Conservation (phyloP, 2,329 filamentous ascomycete species). For the Hymenoscyphus albidus region DNA sequence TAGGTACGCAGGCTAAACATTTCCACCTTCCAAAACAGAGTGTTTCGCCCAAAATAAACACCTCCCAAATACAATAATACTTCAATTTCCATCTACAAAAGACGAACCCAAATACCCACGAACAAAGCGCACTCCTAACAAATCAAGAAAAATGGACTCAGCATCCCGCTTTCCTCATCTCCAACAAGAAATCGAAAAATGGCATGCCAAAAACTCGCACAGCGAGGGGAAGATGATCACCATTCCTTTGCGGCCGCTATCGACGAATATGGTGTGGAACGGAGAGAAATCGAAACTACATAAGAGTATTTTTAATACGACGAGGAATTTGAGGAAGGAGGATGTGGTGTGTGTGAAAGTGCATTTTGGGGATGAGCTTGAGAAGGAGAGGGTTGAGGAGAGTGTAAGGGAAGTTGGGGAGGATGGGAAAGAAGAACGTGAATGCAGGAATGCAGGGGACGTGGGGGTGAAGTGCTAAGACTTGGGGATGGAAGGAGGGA, state of each 20-base stretch:
- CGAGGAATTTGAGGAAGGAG: background rate
- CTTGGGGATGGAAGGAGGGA: background rate
- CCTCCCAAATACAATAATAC: background rate
- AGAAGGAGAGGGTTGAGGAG: background rate
- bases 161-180: background rate
- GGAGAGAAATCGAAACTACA: background rate
- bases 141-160: background rate
- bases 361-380: background rate
- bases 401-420: background rate
- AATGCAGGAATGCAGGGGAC: background rate
- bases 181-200: slow-evolving; percentile 2
- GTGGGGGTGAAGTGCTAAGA: background rate
- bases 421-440: background rate
- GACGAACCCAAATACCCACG: background rate
- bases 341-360: background rate
- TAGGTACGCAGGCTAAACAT: background rate
- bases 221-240: background rate
- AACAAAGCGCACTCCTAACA: background rate
- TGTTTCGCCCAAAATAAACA: background rate
- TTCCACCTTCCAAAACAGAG: background rate
- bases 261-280: background rate
- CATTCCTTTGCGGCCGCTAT: background rate
- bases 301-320: slow-evolving; percentile 2
- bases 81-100: too few relatives aligned
- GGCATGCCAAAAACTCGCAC: background rate